These are phyloP conservation scores for Termitomyces sp. DNA, from an alignment of 768 basidiomycete genomes.

Conservation along the genomic window DNA sequence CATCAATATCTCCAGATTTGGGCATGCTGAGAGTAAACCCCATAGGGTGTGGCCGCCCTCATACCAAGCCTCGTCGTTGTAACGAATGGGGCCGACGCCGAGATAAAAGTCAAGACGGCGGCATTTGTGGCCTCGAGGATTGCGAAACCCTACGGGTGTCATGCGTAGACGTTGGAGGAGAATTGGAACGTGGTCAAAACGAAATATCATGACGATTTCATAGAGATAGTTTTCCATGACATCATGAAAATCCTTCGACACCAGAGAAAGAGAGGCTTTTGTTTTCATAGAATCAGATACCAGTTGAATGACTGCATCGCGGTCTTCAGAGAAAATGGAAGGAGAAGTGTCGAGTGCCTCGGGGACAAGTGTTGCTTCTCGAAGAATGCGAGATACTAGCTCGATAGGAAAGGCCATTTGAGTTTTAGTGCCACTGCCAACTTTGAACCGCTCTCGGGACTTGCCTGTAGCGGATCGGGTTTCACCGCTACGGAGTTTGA, in stretches of 20 bases:
- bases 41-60: too few relatives aligned
- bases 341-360: background rate
- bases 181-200: slow-evolving; percentile 1
- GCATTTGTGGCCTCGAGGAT: background rate
- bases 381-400: background rate
- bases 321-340: too few relatives aligned
- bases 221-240: too few relatives aligned
- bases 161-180: background rate
- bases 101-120: background rate
- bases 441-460: too few relatives aligned
- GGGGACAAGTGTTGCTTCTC: too few relatives aligned
- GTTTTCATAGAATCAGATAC: slow-evolving; percentile 5
- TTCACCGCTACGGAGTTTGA: too few relatives aligned
- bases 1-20: background rate
- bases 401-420: background rate
- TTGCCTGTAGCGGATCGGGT: too few relatives aligned
- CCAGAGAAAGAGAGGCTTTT: too few relatives aligned
- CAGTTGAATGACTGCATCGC: background rate
- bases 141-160: background rate
- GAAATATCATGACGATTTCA: background rate
- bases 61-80: too few relatives aligned
- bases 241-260: background rate
- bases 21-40: background rate
- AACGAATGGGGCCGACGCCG: background rate
- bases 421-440: too few relatives aligned